phyloP scores from a whole-genome alignment of 495 filamentous ascomycete species.

The Penicillium argentinense region DNA sequence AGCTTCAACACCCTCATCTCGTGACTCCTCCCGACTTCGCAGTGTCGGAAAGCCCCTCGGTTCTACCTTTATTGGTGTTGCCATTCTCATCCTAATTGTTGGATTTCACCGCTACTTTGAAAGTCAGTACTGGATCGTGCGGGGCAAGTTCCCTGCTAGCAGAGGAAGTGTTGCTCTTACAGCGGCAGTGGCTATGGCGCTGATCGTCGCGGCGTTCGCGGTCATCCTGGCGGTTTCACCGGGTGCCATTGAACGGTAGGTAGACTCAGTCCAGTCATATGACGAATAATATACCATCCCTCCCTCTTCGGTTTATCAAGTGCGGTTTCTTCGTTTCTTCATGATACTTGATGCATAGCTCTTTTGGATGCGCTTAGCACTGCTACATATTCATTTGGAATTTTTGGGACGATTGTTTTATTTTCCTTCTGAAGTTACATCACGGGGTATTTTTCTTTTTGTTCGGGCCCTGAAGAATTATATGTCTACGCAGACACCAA shows the following conservation, averaged over 20 bases:
- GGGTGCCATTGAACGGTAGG: constrained; percentile 43
- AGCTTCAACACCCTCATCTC: constrained; percentile 7
- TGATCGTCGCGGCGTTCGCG: constrained; percentile 70
- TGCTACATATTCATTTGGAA: neutral
- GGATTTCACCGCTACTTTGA: constrained; percentile 74
- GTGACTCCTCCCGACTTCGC: constrained; percentile 51
- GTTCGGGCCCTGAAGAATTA: neutral
- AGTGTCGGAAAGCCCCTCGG: constrained; percentile 90
- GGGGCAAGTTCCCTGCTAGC: constrained; percentile 91
- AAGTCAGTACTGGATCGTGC: constrained; percentile 80
- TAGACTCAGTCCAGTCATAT: neutral
- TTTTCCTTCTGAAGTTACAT: neutral
- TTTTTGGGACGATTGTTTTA: neutral
- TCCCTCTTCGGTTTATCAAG: neutral
- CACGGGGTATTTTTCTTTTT: neutral
- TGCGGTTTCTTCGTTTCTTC: neutral
- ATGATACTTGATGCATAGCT: neutral
- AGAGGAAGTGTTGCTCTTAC: constrained; percentile 82
- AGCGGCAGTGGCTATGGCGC: constrained; percentile 62
- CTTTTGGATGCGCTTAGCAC: neutral
- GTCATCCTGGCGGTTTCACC: constrained; percentile 70
- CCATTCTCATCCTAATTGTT: constrained; percentile 79
- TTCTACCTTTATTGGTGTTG: constrained; percentile 85
- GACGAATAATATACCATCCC: neutral
- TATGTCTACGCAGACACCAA: neutral